A percentile compares a stretch with the other conserved stretches of the same genome.
Conservation (phyloP, 192 early-diverging fungal genomes). For the Cetraspora pellucida region DNA sequence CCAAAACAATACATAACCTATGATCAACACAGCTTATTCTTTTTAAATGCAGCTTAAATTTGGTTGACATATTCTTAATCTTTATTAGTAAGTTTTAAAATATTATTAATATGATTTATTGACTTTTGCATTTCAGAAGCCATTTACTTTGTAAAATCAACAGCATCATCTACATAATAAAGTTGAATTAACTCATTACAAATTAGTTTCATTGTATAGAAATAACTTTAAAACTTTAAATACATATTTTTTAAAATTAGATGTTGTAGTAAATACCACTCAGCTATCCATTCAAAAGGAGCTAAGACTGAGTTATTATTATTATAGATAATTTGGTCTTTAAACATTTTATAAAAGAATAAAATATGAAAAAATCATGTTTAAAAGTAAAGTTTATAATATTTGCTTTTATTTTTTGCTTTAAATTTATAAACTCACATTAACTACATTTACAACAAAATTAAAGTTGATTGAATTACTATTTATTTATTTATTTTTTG, state of each 20-base stretch:
- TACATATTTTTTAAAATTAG: neutral
- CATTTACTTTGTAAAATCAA: neutral
- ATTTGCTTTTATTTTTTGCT: too few relatives aligned
- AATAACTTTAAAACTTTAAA: neutral
- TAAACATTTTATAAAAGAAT: too few relatives aligned
- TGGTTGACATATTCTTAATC: neutral
- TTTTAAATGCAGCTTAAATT: neutral
- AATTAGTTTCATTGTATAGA: neutral
- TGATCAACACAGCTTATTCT: constrained; percentile 20
- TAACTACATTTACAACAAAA: too few relatives aligned
- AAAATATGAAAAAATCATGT: too few relatives aligned
- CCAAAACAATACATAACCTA: neutral
- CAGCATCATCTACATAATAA: neutral
- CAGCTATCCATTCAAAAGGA: neutral
- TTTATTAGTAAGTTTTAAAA: constrained; percentile 9
- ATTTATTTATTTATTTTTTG: too few relatives aligned
- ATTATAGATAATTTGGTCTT: constrained; percentile 1
- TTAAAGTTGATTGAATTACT: too few relatives aligned
- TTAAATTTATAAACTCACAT: too few relatives aligned
- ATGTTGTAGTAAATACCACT: constrained; percentile 16
- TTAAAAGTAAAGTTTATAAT: too few relatives aligned
- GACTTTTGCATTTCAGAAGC: neutral
- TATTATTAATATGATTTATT: neutral
- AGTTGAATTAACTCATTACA: too few relatives aligned
- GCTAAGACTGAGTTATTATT: neutral